Percentiles rank a stretch among this genome's conserved stretches.
Evolutionary conservation across 495 filamentous ascomycete species (phyloP).

Genomic region (Neurospora cerealis): DNA sequence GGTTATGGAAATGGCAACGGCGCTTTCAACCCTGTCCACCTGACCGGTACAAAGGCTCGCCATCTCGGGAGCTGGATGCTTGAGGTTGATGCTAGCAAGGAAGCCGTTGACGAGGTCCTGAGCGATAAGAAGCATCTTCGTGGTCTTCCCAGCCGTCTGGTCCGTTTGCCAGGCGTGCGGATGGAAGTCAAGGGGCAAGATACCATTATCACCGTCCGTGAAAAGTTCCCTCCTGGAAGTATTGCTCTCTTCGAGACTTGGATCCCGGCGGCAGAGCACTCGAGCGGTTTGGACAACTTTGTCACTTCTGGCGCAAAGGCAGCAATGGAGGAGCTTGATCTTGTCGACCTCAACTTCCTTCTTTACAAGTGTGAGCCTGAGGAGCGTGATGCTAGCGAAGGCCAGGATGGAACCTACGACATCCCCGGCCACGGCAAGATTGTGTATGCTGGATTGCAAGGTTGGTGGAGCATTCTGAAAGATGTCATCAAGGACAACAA

Average conservation of each 20-base stretch:
- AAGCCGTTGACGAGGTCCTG: constrained; percentile 51
- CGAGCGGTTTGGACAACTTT: constrained; percentile 68
- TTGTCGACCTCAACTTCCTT: constrained; percentile 84
- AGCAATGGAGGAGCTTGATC: constrained; percentile 61
- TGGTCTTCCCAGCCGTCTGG: constrained; percentile 72
- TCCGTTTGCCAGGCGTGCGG: constrained; percentile 57
- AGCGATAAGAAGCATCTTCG: constrained; percentile 59
- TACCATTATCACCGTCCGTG: constrained; percentile 71
- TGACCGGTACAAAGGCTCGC: constrained; percentile 65
- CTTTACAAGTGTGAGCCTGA: constrained; percentile 90
- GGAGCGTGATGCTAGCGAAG: constrained; percentile 70
- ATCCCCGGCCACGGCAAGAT: constrained; percentile 76
- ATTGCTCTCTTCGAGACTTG: constrained; percentile 94
- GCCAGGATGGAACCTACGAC: constrained; percentile 75
- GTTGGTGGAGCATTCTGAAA: constrained; percentile 93
- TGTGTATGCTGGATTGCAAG: constrained; percentile 93
- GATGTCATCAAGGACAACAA: constrained; percentile 81
- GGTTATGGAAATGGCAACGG: constrained; percentile 75
- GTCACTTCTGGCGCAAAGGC: constrained; percentile 72
- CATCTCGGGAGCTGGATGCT: constrained; percentile 82
- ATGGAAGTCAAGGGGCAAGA: constrained; percentile 58
- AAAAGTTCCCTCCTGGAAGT: constrained; percentile 79
- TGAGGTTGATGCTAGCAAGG: constrained; percentile 63
- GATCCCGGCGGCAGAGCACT: constrained; percentile 76
- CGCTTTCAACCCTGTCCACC: constrained; percentile 61